Base-by-base conservation (phyloP, 116 monocot genomes). In the Thalassia testudinum region DNA sequence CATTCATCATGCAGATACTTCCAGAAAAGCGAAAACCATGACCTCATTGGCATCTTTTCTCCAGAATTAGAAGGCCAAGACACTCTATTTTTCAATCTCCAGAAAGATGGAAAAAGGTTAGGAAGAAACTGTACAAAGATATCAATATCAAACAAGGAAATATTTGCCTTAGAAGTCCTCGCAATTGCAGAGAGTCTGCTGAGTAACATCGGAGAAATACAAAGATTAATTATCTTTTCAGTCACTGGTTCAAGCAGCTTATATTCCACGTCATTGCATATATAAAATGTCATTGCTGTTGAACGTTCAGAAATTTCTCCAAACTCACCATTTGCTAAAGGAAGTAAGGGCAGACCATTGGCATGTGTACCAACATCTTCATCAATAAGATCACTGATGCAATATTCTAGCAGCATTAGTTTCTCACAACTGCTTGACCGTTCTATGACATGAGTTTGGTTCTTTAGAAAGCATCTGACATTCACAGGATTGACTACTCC, bases 21-120 rank as follows among this genome's bases (percentile, higher is more conserved):
- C 97, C 97, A 99, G 60, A 99, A 99, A 65, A 78, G 85, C 57
- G 63, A 51, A 71, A 90, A 90, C 97, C 97, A 90, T 52, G 56
- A 59, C 42, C 53, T 40, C 38, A 68, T 66, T 5, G 73, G 86
- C 55, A 56, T 53, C 24, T 65, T 59, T 42, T 67, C 16, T 49
- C 56, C 42, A 27, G 59, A 62, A 48, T 78, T 68, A 69, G 75
- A 68, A 72, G 67, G 50, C 99, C 90, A 99, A 7, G 56, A 15
- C 7, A 99, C 82, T 64, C 49, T 80, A 27, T 55, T 74, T 69
- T 75, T 70, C 61, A 49, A 68, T 71, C 77, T 79, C 99, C 99
- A 99, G 50, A 72, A 77, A 60, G 59, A 42, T 54, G 90, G 99
- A 48, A 99, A 85, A 62, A 89, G 53, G 38, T 52, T 72, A 37